phyloP scores from a whole-genome alignment of 2,329 filamentous ascomycete species.

The Colletotrichum coccodes region DNA sequence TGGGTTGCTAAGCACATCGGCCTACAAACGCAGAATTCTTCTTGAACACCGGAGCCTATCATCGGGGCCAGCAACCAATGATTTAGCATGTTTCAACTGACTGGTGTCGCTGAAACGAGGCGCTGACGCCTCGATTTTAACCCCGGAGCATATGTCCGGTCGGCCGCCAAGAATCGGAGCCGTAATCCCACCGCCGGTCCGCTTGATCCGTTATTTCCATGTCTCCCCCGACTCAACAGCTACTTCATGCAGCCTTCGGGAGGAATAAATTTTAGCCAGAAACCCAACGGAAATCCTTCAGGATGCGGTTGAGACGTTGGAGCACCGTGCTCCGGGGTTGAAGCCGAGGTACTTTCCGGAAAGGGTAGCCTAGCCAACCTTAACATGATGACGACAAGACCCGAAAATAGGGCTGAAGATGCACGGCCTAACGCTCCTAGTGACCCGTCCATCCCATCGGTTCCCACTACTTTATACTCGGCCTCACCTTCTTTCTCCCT shows the following conservation, averaged over 20 bases:
- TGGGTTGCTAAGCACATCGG: too few relatives aligned
- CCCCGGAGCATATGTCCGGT: not conserved
- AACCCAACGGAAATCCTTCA: not conserved
- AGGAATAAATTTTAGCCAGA: not conserved
- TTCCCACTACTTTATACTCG: conserved; percentile 13
- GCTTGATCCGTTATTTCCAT: not conserved
- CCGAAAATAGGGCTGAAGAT: conserved; percentile 15
- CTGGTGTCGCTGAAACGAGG: not conserved
- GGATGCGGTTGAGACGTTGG: not conserved
- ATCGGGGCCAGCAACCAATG: not conserved
- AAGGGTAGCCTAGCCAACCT: conserved; percentile 13
- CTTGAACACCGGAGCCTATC: not conserved
- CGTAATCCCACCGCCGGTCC: not conserved
- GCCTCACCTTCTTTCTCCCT: not conserved
- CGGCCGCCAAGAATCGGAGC: not conserved
- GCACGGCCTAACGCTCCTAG: not conserved
- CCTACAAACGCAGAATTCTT: too few relatives aligned
- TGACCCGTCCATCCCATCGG: conserved; percentile 23
- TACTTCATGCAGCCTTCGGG: not conserved
- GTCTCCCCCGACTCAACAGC: not conserved
- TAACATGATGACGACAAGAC: conserved; percentile 17
- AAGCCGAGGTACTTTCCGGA: conserved; percentile 18
- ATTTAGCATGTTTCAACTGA: not conserved
- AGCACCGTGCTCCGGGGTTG: not conserved
- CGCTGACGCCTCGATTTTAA: not conserved